Evolutionary conservation across 2,329 filamentous ascomycete genomes (phyloP).

Genomic region (Neopestalotiopsis sp.): DNA sequence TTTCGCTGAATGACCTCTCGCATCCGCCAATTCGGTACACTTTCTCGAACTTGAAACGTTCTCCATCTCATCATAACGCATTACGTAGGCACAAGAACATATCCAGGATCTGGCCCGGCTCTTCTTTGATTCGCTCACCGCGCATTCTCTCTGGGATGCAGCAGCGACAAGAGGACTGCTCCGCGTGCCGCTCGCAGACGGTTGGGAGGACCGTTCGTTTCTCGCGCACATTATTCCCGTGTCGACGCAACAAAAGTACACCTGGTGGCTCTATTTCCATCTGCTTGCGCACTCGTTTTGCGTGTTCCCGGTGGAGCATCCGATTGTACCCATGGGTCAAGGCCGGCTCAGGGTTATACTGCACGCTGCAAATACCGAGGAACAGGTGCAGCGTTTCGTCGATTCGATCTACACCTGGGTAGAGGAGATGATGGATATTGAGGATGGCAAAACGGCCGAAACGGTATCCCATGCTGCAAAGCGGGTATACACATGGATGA

Average conservation of each 20-base stretch:
- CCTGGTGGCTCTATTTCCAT: slow-evolving; percentile 32
- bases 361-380: slow-evolving; percentile 46
- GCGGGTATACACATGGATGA: slow-evolving; percentile 26
- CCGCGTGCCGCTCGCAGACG: slow-evolving; percentile 33
- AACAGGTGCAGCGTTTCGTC: slow-evolving; percentile 39
- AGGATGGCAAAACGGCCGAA: slow-evolving; percentile 23
- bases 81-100: slow-evolving; percentile 24
- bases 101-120: slow-evolving; percentile 32
- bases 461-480: slow-evolving; percentile 25
- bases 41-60: not conserved
- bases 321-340: slow-evolving; percentile 45
- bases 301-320: slow-evolving; percentile 40
- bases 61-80: slow-evolving; percentile 10
- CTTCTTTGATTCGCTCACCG: slow-evolving; percentile 33
- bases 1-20: not conserved
- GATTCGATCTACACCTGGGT: slow-evolving; percentile 37
- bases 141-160: slow-evolving; percentile 28
- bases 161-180: slow-evolving; percentile 35
- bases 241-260: slow-evolving; percentile 31
- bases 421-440: slow-evolving; percentile 37
- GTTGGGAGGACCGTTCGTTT: slow-evolving; percentile 30
- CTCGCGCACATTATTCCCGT: slow-evolving; percentile 38
- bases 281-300: slow-evolving; percentile 27
- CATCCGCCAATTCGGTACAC: not conserved
- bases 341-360: slow-evolving; percentile 45